These are phyloP conservation scores for Metroxylon sagu DNA, from an alignment of 176 grass and related monocot species.

Conservation along the genomic window DNA sequence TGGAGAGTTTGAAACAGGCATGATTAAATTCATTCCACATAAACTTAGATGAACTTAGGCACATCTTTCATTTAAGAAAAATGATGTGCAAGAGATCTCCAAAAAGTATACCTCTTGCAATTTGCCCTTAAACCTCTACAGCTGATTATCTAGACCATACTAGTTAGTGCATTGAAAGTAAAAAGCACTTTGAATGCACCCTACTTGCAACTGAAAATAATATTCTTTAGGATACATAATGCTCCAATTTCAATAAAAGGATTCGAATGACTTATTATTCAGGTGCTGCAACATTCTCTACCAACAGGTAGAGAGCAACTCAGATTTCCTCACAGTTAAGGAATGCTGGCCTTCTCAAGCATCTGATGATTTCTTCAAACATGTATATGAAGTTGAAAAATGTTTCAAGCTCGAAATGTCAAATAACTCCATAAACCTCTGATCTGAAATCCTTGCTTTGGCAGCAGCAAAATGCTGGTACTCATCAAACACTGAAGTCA, in stretches of 20 bases:
- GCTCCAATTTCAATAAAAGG: too few species aligned
- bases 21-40: too few species aligned
- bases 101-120: neutral
- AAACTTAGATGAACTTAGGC: too few species aligned
- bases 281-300: neutral
- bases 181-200: neutral
- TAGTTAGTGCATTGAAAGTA: neutral
- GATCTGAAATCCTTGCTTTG: conserved; percentile 67
- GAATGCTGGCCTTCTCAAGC: neutral
- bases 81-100: neutral
- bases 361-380: neutral
- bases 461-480: conserved; percentile 75
- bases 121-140: neutral
- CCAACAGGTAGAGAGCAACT: neutral
- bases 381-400: neutral
- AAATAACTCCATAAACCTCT: conserved; percentile 83
- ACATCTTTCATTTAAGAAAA: too few species aligned
- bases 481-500: conserved; percentile 71
- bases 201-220: neutral
- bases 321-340: neutral
- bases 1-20: too few species aligned
- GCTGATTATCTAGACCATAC: neutral
- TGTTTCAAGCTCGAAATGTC: conserved; percentile 57
- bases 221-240: too few species aligned
- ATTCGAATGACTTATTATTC: too few species aligned